phyloP scores from a whole-genome alignment of 257 asterid species.

The Paulownia fortunei region DNA sequence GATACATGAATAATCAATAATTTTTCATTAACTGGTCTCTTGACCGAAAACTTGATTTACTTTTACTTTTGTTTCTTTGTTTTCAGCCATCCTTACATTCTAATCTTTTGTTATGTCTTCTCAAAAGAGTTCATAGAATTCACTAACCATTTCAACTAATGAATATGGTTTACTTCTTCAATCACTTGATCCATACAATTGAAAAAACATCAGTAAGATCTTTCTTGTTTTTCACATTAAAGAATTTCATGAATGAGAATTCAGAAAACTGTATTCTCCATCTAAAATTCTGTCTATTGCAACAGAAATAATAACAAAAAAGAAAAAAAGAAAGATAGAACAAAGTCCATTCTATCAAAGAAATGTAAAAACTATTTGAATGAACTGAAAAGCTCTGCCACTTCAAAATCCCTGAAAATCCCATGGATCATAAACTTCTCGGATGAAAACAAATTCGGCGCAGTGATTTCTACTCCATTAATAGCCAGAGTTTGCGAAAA shows the following conservation, averaged over 20 bases:
- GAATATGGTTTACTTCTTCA: not conserved
- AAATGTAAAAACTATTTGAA: constrained; percentile 15
- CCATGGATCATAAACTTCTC: constrained; percentile 63
- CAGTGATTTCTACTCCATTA: constrained; percentile 58
- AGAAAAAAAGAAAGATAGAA: not conserved
- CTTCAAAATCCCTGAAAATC: constrained; percentile 52
- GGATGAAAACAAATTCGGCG: constrained; percentile 48
- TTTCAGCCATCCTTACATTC: too few relatives aligned
- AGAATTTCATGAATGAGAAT: too few relatives aligned
- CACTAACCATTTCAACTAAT: not conserved
- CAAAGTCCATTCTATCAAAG: not conserved
- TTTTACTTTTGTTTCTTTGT: not conserved
- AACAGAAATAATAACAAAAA: not conserved
- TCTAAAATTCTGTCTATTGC: not conserved
- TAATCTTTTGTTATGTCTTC: not conserved
- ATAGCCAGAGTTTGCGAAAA: constrained; percentile 34
- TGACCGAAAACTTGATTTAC: too few relatives aligned
- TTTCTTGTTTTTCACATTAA: not conserved
- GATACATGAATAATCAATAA: too few relatives aligned
- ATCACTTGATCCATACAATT: not conserved
- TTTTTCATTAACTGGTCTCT: too few relatives aligned
- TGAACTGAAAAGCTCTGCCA: constrained; percentile 31
- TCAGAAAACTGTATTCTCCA: not conserved
- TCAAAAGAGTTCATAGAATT: not conserved
- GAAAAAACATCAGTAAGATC: not conserved